Evolutionary conservation across 805 yeast species (phyloP).

Genomic region (Metschnikowia hibisci): DNA sequence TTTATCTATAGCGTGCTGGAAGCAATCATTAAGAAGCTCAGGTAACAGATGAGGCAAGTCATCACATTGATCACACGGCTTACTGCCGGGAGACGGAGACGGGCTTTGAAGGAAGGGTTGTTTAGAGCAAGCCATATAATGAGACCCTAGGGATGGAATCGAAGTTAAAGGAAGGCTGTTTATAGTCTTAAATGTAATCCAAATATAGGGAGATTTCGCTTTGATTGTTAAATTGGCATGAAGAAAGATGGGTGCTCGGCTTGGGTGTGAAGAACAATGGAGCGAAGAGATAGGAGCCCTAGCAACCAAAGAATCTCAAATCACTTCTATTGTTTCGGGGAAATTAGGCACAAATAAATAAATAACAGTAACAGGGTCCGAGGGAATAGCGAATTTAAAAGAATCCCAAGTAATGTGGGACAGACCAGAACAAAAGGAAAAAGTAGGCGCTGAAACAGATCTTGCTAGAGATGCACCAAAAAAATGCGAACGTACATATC

Average conservation of each 20-base stretch:
- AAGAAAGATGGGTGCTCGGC: too few relatives aligned
- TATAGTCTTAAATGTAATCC: too few relatives aligned
- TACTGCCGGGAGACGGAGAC: neutral
- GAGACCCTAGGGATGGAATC: neutral
- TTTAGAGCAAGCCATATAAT: constrained; percentile 1
- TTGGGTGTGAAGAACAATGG: too few relatives aligned
- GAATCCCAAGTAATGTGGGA: too few relatives aligned
- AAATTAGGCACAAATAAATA: neutral
- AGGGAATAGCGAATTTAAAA: neutral
- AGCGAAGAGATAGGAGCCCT: too few relatives aligned
- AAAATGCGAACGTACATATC: constrained; percentile 2
- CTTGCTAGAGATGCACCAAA: constrained; percentile 3
- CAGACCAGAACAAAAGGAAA: neutral
- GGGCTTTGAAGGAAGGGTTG: neutral
- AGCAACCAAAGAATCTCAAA: too few relatives aligned
- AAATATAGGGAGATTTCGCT: too few relatives aligned
- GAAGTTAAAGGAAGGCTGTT: too few relatives aligned
- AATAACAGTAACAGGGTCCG: neutral
- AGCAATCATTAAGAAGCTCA: constrained; percentile 32
- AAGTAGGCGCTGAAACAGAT: constrained; percentile 1
- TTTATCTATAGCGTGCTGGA: constrained; percentile 22
- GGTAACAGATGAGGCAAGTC: constrained; percentile 20
- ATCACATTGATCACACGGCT: constrained; percentile 1
- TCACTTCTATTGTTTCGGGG: neutral
- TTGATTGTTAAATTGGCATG: too few relatives aligned